Evolutionary conservation across 805 yeast species (phyloP), one percentile per base, ranked within the genome.

Genomic region (Tanozyma kutaoensis): DNA sequence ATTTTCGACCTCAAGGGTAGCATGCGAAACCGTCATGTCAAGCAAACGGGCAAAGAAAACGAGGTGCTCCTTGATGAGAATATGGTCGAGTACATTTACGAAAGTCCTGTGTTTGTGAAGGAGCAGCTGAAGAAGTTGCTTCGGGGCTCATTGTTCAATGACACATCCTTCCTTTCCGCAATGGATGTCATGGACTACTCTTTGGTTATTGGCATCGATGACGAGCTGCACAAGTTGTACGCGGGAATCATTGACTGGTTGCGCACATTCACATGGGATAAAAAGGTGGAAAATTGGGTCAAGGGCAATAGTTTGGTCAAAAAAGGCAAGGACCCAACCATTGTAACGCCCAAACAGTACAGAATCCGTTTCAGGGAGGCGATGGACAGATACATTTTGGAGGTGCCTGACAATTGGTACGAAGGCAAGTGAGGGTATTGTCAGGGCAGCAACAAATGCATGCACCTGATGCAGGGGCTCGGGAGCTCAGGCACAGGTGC

Each of bases 161-260:
- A 91, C 43, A 91, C 97, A 0, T 58, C 91, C 11, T 93, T 91
- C 47, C 56, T 91, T 28, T 85, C 94, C 3, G 91, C 93, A 43
- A 82, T 91, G 94, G 93, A 91, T 45, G 97, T 91, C 5, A 91
- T 91, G 99, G 99, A 91, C 50, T 91, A 91, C 45, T 88, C 97
- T 0, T 59, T 91, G 36, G 95, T 91, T 8, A 76, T 91, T 33
- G 99, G 97, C 1, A 81, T 91, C 22, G 94, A 91, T 45, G 63
- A 59, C 24, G 47, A 57, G 9, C 66, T 69, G 14, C 66, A 67
- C 27, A 76, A 76, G 29, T 59, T 91, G 20, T 84, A 85, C 12
- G 95, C 86, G 10, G 99, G 99, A 3, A 86, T 91, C 22, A 86
- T 91, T 34, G 82, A 91, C 50, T 91, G 93, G 61, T 74, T 91